Base-by-base conservation (phyloP, 1,284 basidiomycete genomes). In the Pseudomicrostroma phylloplanum region DNA sequence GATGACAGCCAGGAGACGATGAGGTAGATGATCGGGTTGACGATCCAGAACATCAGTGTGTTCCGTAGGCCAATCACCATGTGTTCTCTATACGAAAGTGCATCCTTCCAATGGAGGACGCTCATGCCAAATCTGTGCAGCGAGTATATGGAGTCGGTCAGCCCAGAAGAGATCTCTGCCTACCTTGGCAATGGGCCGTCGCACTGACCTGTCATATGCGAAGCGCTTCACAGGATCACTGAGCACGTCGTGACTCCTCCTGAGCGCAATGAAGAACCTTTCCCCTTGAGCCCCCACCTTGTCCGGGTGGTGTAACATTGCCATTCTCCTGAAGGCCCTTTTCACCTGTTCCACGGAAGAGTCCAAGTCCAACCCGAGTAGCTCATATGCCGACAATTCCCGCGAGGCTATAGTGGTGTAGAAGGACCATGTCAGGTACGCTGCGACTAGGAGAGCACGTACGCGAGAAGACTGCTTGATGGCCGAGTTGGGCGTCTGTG, bases 191-290 rank as follows among this genome's bases (percentile, higher is more conserved):
- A 21, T 17, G 4, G 21, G 4, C 15, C 21, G 13, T n/a, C 53
- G 13, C 53, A 55, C 88, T 85, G 82, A 80, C 77, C 80, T 71
- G 58, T 93, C 91, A 78, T 93, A 93, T 0, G 90, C 91, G 80
- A 90, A 92, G 55, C 90, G 81, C 62, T 87, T 87, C 1, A 86
- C 82, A 0, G 91, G 89, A 69, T 91, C 85, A 63, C 86, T 89
- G 39, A 93, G 79, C 0, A 86, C 86, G 75, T 93, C 90, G 73
- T 88, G 92, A 19, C 88, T 89, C 69, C 87, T 84, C 58, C 90
- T 82, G 1, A 89, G 85, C 30, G 82, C 74, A 62, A 92, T 89
- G 75, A 92, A 93, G 54, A 86, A 65, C 6, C 82, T 82, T 63
- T 87, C 86, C 1, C 86, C 87, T n/a, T 82, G 80, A 0, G 81